Conservation (phyloP, 441 rosid genomes). For the Bruguiera hainesii region DNA sequence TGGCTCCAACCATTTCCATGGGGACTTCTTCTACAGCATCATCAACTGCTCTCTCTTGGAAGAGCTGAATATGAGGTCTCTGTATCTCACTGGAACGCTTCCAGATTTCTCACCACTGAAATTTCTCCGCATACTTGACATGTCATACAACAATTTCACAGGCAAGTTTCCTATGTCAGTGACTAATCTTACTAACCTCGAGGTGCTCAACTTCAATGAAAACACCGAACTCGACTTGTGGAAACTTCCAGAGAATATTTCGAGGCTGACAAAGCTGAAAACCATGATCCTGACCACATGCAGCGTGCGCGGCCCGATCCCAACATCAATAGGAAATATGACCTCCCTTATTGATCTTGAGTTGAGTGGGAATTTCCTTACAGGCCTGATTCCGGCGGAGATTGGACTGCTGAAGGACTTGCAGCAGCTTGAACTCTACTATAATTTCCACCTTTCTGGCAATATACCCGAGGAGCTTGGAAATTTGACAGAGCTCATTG, state of each 20-base stretch:
- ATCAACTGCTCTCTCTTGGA: constrained; percentile 68
- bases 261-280: constrained; percentile 58
- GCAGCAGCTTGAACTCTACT: constrained; percentile 79
- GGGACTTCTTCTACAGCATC: constrained; percentile 50
- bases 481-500: constrained; percentile 73
- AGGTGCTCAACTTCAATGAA: constrained; percentile 71
- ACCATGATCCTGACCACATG: constrained; percentile 68
- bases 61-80: constrained; percentile 52
- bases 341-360: constrained; percentile 84
- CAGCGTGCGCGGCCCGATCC: constrained; percentile 59
- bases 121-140: constrained; percentile 58
- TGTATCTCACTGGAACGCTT: constrained; percentile 43
- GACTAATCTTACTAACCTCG: constrained; percentile 65
- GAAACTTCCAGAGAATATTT: constrained; percentile 65
- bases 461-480: constrained; percentile 82
- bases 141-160: constrained; percentile 71
- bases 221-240: constrained; percentile 48
- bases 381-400: constrained; percentile 66
- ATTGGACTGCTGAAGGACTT: constrained; percentile 74
- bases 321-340: constrained; percentile 71
- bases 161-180: constrained; percentile 78
- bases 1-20: constrained; percentile 51
- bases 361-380: constrained; percentile 69
- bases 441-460: constrained; percentile 67
- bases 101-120: constrained; percentile 75